Base-by-base conservation (phyloP, 129 eudicot species). In the Chrysanthemum makinoi region DNA sequence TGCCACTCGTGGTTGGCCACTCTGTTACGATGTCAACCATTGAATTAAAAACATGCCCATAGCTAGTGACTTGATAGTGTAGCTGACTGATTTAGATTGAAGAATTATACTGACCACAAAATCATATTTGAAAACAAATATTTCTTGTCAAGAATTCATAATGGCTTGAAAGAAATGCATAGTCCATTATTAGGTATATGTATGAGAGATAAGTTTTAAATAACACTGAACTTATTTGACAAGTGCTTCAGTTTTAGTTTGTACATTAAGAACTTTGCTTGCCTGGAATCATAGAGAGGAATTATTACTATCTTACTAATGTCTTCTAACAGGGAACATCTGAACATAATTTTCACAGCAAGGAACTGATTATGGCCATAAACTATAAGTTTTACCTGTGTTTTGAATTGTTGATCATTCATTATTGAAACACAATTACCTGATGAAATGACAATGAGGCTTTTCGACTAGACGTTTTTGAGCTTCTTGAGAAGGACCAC, bases 1-100 rank as follows among this genome's bases (percentile, higher is more conserved):
- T 65, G 62, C 81, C 81, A 71, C 68, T 64, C 68, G 10, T 71
- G 77, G 81, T 78, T 71, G 81, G 72, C 81, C 72, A 71, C 68
- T 57, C 62, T 75, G 52, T 75, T 57, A 52, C 24, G 52, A 67
- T 67, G 81, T 78, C 81, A 78, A 70, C 81, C 81, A 28, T 62
- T 72, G 81, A 64, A 39, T 71, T 43, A 72, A 64, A 46, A 56
- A 77, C 81, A 70, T 70, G 72, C 61, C 46, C 24, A 70, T 17
- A 70, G 16, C 75, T 70, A 53, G 62, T 78, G 72, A 76, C 62
- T 76, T 58, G 68, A 76, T 67, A 12, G 61, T 72, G 56, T 76
- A 76, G 58, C 35, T 59, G 80, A 71, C 72, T 64, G 81, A 78
- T 24, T 46, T 64, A 72, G 53, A 77, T 77, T 70, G 72, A 63